Evolutionary conservation across 176 grass and related monocot genomes (phyloP).

Genomic region (Aechmea fasciata): DNA sequence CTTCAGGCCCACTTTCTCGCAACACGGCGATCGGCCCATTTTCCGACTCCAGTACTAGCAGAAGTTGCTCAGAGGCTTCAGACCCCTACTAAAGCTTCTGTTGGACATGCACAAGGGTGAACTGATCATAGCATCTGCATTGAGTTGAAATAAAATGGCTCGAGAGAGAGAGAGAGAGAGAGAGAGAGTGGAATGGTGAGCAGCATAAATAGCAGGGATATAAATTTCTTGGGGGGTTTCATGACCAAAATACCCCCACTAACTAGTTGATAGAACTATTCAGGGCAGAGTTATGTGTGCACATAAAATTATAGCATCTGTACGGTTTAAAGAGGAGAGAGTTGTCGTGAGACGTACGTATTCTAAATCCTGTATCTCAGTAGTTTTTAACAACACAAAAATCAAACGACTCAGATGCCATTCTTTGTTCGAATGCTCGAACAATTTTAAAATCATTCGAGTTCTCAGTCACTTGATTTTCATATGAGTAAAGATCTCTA

Average conservation of each 20-base stretch:
- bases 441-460: too few relatives aligned
- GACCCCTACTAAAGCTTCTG: not conserved
- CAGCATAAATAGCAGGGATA: not conserved
- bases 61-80: not conserved
- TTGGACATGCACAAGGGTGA: not conserved
- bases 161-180: not conserved
- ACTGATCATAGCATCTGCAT: not conserved
- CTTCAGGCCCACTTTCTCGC: conserved; percentile 3
- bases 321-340: too few relatives aligned
- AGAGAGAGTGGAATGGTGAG: not conserved
- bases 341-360: too few relatives aligned
- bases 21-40: conserved; percentile 1
- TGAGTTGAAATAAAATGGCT: conserved; percentile 5
- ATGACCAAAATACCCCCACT: conserved; percentile 4
- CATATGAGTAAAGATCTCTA: too few relatives aligned
- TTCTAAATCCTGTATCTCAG: too few relatives aligned
- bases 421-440: too few relatives aligned
- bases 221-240: not conserved
- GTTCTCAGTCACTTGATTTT: too few relatives aligned
- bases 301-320: too few relatives aligned
- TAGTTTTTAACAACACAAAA: too few relatives aligned
- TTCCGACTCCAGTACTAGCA: not conserved
- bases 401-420: too few relatives aligned
- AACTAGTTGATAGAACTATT: too few relatives aligned
- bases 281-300: too few relatives aligned